Evolutionary conservation across 2,329 filamentous ascomycete genomes (phyloP), one percentile per base, ranked within the genome.

Genomic region (Microcera coccophila): DNA sequence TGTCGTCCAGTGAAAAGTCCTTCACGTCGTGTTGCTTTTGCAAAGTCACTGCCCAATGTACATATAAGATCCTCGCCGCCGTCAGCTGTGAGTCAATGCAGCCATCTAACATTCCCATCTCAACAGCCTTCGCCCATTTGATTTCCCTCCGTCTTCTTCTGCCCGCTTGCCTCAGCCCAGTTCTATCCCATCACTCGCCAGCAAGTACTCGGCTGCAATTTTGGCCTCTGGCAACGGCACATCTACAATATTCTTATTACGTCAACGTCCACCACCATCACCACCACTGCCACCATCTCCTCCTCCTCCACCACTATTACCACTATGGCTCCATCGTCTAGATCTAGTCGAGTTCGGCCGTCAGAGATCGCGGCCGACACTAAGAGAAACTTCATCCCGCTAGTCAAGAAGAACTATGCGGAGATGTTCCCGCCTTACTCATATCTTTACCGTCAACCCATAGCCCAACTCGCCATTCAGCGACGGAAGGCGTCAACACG

Each of bases 351-450:
- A 22, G 60, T 65, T 38, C 59, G 61, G 55, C 65, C 66, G 22
- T 66, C 82, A 31, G 84, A 88, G 51, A 79, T 89, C 41, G 85
- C 85, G 41, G 77, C 80, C 19, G 84, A 87, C 61, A 84, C 83
- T n/a, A 87, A 87, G 64, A 76, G 74, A 54, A 75, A 75, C 45
- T 85, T 82, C 59, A 82, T 87, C 50, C 84, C 84, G 14, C 69
- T 76, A 49, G 79, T 87, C 54, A 76, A 72, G 57, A 69, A 72
- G 26, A 70, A 77, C 58, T 81, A 76, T 64, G 71, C 67, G 45
- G 68, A 71, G 43, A 64, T 66, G 56, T 85, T 70, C 72, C 73
- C 73, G 14, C 73, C 74, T 4, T 75, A 71, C 52, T 87, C 83
- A 3, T 75, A 78, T 54, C 70, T 84, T 32, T 78, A 79, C 60